Base-by-base conservation (phyloP, 73 alveolate genomes). In the Uronychia setigera region DNA sequence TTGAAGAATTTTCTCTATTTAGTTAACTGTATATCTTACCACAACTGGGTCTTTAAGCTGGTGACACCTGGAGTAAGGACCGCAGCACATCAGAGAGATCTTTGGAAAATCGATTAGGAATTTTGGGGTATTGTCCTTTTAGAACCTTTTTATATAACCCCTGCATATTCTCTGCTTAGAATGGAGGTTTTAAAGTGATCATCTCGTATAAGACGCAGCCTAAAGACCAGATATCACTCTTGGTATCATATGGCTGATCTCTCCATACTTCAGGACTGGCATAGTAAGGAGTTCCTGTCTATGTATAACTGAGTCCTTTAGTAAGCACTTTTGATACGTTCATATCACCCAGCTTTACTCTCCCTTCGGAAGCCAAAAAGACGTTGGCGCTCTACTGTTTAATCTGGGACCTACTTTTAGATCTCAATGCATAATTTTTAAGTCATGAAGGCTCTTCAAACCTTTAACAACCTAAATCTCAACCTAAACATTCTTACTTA, bases 391-490 rank as follows among this genome's bases (percentile, higher is more conserved):
- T 80, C 90, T 92, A 34, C 30, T 60, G 31, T n/a, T n/a, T 59
- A 27, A 33, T n/a, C 30, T 46, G 19, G 67, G 19, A 19, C 67
- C 33, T 83, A 83, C 90, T 80, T 94, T 94, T 74, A 94, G 83
- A 83, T 94, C 98, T 79, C 98, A 59, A 85, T 94, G 98, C 35
- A 94, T 84, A 14, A 94, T 94, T 59, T 94, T 94, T 60, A 94
- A 87, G 75, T 94, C 96, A 88, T 94, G 98, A 35, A 94, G 67
- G 59, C 92, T 89, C 82, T 94, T 94, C 84, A 94, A 81, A 33
- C 98, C 98, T 79, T 85, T 83, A 0, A 86, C 93, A 59, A 93
- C 74, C 83, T 93, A 92, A 74, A 93, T n/a, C n/a, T n/a, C n/a
- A n/a, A n/a, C n/a, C n/a, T n/a, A n/a, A n/a, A n/a, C n/a, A n/a